phyloP scores from a whole-genome alignment of 345 rosid genomes.

The Hirschfeldia incana region DNA sequence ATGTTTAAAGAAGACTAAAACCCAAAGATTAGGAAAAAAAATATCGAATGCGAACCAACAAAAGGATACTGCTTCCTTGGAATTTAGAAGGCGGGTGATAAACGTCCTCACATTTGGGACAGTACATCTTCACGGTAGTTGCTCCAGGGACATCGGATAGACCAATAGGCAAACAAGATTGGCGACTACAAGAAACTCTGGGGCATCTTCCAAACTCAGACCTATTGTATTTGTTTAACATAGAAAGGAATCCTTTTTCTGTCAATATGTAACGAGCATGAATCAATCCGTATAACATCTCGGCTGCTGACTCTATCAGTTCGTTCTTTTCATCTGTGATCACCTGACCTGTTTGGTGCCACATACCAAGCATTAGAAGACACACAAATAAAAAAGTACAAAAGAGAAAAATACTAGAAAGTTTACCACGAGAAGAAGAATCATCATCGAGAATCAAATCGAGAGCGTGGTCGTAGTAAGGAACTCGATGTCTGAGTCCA shows the following conservation, averaged over 20 bases:
- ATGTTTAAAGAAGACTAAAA: neutral
- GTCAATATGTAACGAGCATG: neutral
- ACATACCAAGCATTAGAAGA: too few species aligned
- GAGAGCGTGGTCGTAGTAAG: neutral
- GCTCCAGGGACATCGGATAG: slow-evolving; percentile 4
- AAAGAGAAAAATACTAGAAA: too few species aligned
- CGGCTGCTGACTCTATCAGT: neutral
- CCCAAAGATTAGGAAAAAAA: neutral
- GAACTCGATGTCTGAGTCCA: neutral
- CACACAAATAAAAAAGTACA: too few species aligned
- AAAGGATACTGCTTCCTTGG: neutral
- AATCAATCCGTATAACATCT: neutral
- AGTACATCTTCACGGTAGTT: neutral
- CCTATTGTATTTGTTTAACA: neutral
- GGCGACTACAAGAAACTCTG: neutral
- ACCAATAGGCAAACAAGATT: neutral
- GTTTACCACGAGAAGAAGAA: neutral
- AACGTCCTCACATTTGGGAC: neutral
- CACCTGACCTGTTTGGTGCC: neutral
- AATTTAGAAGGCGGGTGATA: neutral
- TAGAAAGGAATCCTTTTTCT: neutral
- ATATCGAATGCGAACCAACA: neutral
- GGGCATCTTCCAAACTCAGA: neutral
- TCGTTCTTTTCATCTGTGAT: neutral
- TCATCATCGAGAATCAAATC: neutral